Conservation (phyloP, 305 asterid species). For the Solanum hybrid region DNA sequence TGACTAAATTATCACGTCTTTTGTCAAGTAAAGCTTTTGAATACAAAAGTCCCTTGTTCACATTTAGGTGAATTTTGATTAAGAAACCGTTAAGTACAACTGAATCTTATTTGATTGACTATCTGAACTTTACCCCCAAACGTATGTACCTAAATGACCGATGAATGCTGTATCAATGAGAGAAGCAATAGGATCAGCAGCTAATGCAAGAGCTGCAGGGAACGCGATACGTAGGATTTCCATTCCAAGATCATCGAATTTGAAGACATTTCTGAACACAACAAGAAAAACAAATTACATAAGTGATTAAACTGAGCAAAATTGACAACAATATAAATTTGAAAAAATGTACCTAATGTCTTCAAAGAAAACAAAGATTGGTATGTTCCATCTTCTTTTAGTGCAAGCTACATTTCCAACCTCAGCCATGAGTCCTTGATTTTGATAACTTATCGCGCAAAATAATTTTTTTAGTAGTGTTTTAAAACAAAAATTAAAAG, state of each 20-base stretch:
- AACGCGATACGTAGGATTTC: conserved; percentile 66
- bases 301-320: not conserved
- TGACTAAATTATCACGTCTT: not conserved
- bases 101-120: not conserved
- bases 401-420: conserved; percentile 6
- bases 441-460: not conserved
- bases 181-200: conserved; percentile 94
- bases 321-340: not conserved
- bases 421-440: conserved; percentile 36
- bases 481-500: no score
- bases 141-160: conserved; percentile 57
- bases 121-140: not conserved
- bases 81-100: no score
- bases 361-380: conserved; percentile 52
- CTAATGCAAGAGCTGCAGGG: conserved; percentile 89
- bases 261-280: conserved; percentile 42
- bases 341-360: conserved; percentile 32
- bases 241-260: conserved; percentile 56
- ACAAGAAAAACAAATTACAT: not conserved
- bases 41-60: not conserved
- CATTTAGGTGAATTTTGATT: not conserved
- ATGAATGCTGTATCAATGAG: conserved; percentile 76
- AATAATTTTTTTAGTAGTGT: no score
- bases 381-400: conserved; percentile 33
- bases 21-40: not conserved